Evolutionary conservation across 805 yeast species (phyloP).

Genomic region (Wickerhamiella nectarea): DNA sequence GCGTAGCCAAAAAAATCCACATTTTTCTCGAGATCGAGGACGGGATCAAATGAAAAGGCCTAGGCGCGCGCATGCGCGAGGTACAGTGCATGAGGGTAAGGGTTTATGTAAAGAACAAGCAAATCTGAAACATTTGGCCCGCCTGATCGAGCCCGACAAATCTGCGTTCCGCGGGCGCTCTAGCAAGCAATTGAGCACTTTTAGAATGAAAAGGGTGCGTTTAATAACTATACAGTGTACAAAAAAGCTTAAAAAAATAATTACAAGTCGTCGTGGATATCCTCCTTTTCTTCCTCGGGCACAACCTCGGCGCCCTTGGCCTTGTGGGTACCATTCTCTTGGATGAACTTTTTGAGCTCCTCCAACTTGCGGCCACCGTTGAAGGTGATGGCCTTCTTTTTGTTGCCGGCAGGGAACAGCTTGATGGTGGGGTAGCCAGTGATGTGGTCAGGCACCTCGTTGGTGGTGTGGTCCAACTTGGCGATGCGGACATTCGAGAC

Average conservation of each 20-base stretch:
- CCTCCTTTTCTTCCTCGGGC: constrained; percentile 20
- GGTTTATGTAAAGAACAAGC: background rate
- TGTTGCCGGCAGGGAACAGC: constrained; percentile 78
- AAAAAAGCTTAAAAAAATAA: background rate
- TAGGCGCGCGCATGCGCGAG: too few species aligned
- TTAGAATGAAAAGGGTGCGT: too few species aligned
- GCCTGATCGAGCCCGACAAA: too few species aligned
- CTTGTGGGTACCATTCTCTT: constrained; percentile 48
- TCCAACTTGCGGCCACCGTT: constrained; percentile 64
- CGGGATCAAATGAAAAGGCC: background rate
- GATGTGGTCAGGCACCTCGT: constrained; percentile 68
- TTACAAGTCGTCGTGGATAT: constrained; percentile 20
- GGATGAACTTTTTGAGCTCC: constrained; percentile 54
- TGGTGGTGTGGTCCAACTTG: constrained; percentile 75
- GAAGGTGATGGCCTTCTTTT: constrained; percentile 50
- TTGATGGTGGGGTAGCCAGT: constrained; percentile 87
- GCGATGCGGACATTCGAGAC: constrained; percentile 61
- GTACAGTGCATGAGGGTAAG: too few species aligned
- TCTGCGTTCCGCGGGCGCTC: too few species aligned
- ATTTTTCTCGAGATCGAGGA: background rate
- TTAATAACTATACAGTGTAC: too few species aligned
- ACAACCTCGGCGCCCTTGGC: constrained; percentile 29
- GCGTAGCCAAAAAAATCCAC: background rate
- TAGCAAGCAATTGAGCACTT: too few species aligned
- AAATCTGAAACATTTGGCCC: too few species aligned